Conservation (phyloP, 108 stramenopile species). For the Conticribra guillardii region DNA sequence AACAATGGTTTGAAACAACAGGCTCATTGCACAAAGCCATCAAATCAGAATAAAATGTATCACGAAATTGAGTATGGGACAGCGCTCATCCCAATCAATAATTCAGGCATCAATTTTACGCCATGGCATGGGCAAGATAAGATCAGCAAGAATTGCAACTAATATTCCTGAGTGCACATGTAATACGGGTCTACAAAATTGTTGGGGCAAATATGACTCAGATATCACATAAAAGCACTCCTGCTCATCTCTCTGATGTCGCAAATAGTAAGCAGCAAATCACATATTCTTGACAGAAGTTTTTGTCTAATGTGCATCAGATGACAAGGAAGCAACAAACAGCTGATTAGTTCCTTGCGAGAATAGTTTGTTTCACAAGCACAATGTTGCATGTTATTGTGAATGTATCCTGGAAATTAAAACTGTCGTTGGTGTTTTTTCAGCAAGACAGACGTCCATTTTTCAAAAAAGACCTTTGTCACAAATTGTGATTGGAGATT, state of each 20-base stretch:
- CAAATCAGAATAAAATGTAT: not conserved
- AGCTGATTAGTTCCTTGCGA: slow-evolving; percentile 3
- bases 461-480: no score
- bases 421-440: no score
- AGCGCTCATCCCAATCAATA: not conserved
- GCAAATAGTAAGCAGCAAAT: no score
- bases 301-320: not conserved
- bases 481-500: no score
- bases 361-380: slow-evolving; percentile 6
- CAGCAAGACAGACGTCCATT: no score
- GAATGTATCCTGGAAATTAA: no score
- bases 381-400: slow-evolving; percentile 5
- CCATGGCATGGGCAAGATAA: slow-evolving; percentile 2
- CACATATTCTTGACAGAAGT: not conserved
- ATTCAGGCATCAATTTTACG: not conserved
- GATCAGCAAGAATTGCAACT: slow-evolving; percentile 1
- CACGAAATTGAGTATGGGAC: no score
- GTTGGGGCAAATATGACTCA: not conserved
- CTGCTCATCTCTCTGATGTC: no score
- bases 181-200: slow-evolving; percentile 5
- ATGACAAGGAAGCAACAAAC: not conserved
- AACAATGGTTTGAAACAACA: not conserved
- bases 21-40: not conserved
- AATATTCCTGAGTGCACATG: not conserved
- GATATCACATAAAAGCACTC: not conserved